Percentiles rank a stretch among this genome's conserved stretches.
phyloP scores from a whole-genome alignment of 305 asterid genomes.

The Andrographis paniculata region DNA sequence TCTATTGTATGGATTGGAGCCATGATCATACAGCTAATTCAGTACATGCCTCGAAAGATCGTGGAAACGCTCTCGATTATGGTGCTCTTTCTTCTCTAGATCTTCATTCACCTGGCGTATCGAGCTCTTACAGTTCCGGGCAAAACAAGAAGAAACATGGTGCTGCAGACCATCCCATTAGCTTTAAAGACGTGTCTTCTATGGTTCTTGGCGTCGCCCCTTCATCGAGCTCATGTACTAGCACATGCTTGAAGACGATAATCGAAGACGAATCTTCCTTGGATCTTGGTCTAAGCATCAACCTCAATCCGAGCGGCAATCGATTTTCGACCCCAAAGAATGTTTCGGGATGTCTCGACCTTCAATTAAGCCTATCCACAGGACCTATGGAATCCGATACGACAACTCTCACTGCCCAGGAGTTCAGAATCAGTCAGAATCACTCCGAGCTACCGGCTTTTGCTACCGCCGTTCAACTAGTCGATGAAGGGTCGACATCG shows the following conservation, averaged over 20 bases:
- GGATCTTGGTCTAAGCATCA: constrained; percentile 1
- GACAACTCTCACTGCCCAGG: constrained; percentile 30
- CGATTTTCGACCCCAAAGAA: background rate
- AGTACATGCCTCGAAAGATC: background rate
- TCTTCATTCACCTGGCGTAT: background rate
- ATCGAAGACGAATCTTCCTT: constrained; percentile 28
- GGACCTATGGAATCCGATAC: constrained; percentile 44
- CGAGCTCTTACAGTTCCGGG: background rate
- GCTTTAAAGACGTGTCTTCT: constrained; percentile 30
- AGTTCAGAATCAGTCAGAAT: constrained; percentile 18
- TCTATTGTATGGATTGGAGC: background rate
- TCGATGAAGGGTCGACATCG: constrained; percentile 57
- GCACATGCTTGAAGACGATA: constrained; percentile 36
- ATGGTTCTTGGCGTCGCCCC: constrained; percentile 39
- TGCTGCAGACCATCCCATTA: constrained; percentile 11
- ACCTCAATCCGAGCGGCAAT: background rate
- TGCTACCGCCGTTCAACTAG: constrained; percentile 21
- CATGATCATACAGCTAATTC: background rate
- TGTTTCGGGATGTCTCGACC: constrained; percentile 31
- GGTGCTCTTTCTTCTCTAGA: background rate
- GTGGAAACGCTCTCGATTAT: background rate
- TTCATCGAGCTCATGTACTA: constrained; percentile 36
- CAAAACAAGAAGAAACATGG: constrained; percentile 35
- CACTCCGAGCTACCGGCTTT: constrained; percentile 22
- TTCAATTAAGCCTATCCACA: constrained; percentile 51